Evolutionary conservation across 2,329 filamentous ascomycete genomes (phyloP).

Genomic region (Ophiostoma triangulosporum): DNA sequence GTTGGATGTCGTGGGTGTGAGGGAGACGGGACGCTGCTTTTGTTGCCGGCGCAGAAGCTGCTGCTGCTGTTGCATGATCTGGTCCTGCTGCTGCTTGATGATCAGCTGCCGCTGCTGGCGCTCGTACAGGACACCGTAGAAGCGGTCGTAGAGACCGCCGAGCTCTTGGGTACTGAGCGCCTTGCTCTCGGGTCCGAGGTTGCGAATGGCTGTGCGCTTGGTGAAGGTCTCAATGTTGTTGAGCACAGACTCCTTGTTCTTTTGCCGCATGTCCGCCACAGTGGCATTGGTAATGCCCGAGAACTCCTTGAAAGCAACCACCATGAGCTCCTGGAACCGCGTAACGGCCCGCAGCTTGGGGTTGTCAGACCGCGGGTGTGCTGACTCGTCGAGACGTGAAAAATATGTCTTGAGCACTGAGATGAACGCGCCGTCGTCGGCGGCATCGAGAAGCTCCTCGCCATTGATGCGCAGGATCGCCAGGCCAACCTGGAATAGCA

Average conservation of each 20-base stretch:
- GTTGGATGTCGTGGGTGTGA: slow-evolving; percentile 15
- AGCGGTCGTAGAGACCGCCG: slow-evolving; percentile 82
- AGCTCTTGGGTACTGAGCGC: slow-evolving; percentile 74
- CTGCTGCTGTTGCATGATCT: slow-evolving; percentile 52
- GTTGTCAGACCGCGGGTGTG: slow-evolving; percentile 90
- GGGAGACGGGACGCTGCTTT: slow-evolving; percentile 1
- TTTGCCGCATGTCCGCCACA: slow-evolving; percentile 75
- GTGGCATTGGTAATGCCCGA: slow-evolving; percentile 87
- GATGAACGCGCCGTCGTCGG: slow-evolving; percentile 93
- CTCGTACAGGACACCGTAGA: slow-evolving; percentile 86
- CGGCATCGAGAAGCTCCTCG: slow-evolving; percentile 83
- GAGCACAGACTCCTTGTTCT: slow-evolving; percentile 87
- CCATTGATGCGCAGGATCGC: slow-evolving; percentile 97
- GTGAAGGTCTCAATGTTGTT: slow-evolving; percentile 96
- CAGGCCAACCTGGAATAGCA: slow-evolving; percentile 89
- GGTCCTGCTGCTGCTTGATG: slow-evolving; percentile 64
- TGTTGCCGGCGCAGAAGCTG: slow-evolving; percentile 52
- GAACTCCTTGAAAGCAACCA: slow-evolving; percentile 97
- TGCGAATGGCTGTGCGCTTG: slow-evolving; percentile 90
- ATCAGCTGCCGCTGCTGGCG: slow-evolving; percentile 70
- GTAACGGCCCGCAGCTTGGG: slow-evolving; percentile 89
- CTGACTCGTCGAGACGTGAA: slow-evolving; percentile 81
- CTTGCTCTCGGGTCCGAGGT: slow-evolving; percentile 92
- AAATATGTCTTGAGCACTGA: slow-evolving; percentile 94
- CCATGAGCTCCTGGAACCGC: slow-evolving; percentile 95